Evolutionary conservation across 306 rosid species (phyloP).

Genomic region (Cyamopsis tetragonoloba): DNA sequence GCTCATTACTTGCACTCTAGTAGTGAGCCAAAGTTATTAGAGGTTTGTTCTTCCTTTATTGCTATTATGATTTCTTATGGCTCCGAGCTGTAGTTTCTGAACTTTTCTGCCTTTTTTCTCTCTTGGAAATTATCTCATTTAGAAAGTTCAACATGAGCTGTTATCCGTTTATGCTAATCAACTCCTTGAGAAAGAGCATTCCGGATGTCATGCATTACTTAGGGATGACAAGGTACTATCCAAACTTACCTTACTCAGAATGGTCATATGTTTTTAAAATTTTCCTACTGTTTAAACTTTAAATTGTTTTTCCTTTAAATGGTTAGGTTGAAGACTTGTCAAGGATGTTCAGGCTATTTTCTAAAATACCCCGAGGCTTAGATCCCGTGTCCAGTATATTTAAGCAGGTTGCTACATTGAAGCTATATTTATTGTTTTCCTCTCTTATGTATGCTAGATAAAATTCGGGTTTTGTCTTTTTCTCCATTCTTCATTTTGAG

Average conservation of each 20-base stretch:
- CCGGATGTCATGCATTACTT: constrained; percentile 90
- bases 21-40: constrained; percentile 55
- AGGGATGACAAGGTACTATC: constrained; percentile 79
- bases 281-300: background rate
- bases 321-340: constrained; percentile 81
- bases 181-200: constrained; percentile 87
- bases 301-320: constrained; percentile 11
- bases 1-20: constrained; percentile 55
- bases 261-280: background rate
- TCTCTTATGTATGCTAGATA: background rate
- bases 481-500: constrained; percentile 7
- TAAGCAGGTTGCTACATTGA: constrained; percentile 59
- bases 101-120: background rate
- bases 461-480: background rate
- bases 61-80: background rate
- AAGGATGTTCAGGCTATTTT: constrained; percentile 92
- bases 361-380: constrained; percentile 81
- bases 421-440: background rate
- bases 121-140: background rate
- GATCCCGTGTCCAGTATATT: constrained; percentile 85
- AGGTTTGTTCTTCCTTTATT: constrained; percentile 32
- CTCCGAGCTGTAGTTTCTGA: constrained; percentile 2
- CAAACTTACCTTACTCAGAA: background rate
- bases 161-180: constrained; percentile 56
- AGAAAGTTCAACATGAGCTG: constrained; percentile 90